Evolutionary conservation across 2,329 filamentous ascomycete species (phyloP), one percentile per base, ranked within the genome.

Genomic region (Fonsecaea monophora): DNA sequence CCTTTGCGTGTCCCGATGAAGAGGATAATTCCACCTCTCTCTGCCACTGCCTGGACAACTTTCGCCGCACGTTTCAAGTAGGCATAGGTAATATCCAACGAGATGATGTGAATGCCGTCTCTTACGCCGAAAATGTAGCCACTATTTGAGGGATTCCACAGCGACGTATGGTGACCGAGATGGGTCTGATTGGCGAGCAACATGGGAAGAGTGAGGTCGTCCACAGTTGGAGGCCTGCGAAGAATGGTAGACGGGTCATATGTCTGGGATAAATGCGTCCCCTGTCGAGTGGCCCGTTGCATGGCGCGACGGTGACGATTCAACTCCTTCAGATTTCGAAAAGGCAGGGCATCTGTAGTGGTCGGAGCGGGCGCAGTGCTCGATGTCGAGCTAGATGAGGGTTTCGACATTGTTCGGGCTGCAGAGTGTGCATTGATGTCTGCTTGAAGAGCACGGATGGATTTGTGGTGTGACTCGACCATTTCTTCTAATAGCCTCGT

Each of bases 71-170:
- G 89, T n/a, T 94, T 89, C 63, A 99, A 86, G 79, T 98, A 90
- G 15, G 93, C 90, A 13, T 93, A 92, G 37, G 92, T 98, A 67
- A 88, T 86, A 77, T 99, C 95, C 3, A 98, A 88, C 9, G 90
- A 91, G 78, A 99, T 97, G 77, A 99, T 93, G 81, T 97, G 94
- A 68, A 96, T 89, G 15, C 91, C 92, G 72, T 95, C 87, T 53
- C 95, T 86, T 68, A 96, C 87, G 73, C 95, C 95, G 77, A 92
- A 94, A 77, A 99, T 98, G 81, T 98, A 98, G 72, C 91, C 87
- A 71, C 93, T 90, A 82, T 98, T 99, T 60, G 88, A 89, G 10
- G 95, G 94, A 80, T 99, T 96, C 95, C 95, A 99, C 58, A 94
- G 85, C 68, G 92, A 92, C 0, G 91, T 94, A 75, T 91, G 87